Evolutionary conservation across 805 yeast genomes (phyloP), one percentile per base, ranked within the genome.

Genomic region (Zygosaccharomyces kombuchaensis): DNA sequence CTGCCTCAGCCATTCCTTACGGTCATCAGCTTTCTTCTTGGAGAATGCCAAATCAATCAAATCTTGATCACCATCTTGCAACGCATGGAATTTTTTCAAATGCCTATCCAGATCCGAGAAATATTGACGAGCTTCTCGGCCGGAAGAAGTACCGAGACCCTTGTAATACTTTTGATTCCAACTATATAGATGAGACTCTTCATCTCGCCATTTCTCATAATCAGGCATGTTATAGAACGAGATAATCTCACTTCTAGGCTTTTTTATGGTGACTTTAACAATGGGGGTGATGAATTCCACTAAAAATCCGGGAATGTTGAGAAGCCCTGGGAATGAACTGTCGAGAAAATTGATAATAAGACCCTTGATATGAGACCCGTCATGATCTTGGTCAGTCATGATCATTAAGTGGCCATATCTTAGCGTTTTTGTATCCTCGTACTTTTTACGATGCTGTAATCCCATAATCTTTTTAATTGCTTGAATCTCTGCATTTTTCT

Each of bases 321-420:
- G 71, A 53, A 93, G 70, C 1, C 98, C 99, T 1, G 98, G 98
- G 71, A 93, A 93, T 26, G 96, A 84, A 4, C 91, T 78, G 65
- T 91, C 98, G 48, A 93, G 70, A 60, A 93, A 93, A 65, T 93
- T 93, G 59, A 93, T 93, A 47, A 93, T 78, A 54, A 93, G 76
- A 53, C 99, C 99, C 64, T 93, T 93, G 65, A 93, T 93, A 72
- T 93, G 99, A 13, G 96, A 85, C 50, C 99, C 99, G 75, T 93
- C 99, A 57, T 90, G 96, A 87, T 93, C 99, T 70, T 93, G 99
- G 84, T 93, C 99, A 6, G 99, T 89, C 98, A 93, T 93, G 63
- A 93, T 89, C 98, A 93, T 93, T 42, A 93, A 77, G 64, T 89
- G 96, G 30, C 99, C 99, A 62, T 93, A 93, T 64, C 99, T 80